Evolutionary conservation across 2,329 filamentous ascomycete genomes (phyloP).

Genomic region (Fusarium verrucosum): DNA sequence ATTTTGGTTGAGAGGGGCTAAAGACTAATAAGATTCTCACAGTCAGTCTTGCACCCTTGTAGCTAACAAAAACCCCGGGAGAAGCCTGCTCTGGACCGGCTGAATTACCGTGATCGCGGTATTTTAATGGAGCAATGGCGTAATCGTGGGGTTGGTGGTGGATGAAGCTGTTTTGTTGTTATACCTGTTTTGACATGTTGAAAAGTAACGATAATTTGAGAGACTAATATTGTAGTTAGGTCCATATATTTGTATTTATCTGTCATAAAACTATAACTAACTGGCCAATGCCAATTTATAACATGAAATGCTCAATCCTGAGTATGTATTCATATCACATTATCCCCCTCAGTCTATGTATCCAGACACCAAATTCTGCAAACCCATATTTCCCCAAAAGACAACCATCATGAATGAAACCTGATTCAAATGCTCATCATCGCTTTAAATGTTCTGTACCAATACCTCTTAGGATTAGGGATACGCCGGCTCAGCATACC

Average conservation of each 20-base stretch:
- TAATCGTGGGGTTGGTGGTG: slow-evolving; percentile 30
- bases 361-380: slow-evolving; percentile 21
- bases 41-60: neutral
- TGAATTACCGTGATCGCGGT: slow-evolving; percentile 21
- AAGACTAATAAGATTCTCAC: neutral
- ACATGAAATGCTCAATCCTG: neutral
- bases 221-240: neutral
- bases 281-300: neutral
- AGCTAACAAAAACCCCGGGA: slow-evolving; percentile 25
- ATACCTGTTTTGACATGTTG: neutral
- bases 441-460: slow-evolving; percentile 15
- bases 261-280: neutral
- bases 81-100: slow-evolving; percentile 21
- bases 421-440: slow-evolving; percentile 3
- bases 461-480: slow-evolving; percentile 33
- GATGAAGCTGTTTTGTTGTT: slow-evolving; percentile 11
- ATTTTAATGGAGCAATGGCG: slow-evolving; percentile 20
- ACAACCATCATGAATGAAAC: neutral
- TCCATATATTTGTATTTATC: too few species aligned
- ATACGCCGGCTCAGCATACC: slow-evolving; percentile 52
- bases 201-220: neutral
- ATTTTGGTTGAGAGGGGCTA: slow-evolving; percentile 23
- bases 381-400: slow-evolving; percentile 3
- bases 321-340: slow-evolving; percentile 28
- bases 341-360: slow-evolving; percentile 17